phyloP scores from a whole-genome alignment of 2,329 filamentous ascomycete species.

The Penicillium digitatum region DNA sequence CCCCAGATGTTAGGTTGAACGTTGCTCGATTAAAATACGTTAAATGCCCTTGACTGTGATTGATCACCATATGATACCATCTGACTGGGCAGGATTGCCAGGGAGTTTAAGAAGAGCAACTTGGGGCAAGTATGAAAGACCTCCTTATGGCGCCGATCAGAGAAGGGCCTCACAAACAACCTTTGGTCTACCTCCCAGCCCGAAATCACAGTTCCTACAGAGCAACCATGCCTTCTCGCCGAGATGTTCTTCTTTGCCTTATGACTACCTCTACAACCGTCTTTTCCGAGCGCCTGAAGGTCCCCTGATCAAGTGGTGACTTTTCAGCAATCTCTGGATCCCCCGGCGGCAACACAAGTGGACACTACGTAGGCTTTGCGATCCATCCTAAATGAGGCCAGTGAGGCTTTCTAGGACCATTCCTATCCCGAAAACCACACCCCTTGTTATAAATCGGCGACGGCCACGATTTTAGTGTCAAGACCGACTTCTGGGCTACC shows the following conservation, averaged over 20 bases:
- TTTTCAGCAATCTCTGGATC: slow-evolving; percentile 15
- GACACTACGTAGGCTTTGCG: slow-evolving; percentile 12
- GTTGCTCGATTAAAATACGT: no score
- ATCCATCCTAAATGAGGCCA: slow-evolving; percentile 13
- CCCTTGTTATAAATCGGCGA: slow-evolving; percentile 14
- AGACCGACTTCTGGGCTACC: slow-evolving; percentile 14
- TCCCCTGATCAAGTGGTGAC: slow-evolving; percentile 12
- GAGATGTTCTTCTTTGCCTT: slow-evolving; percentile 7
- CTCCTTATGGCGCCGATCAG: not conserved
- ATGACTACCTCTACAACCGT: slow-evolving; percentile 9
- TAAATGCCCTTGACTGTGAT: no score
- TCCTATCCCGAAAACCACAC: slow-evolving; percentile 10
- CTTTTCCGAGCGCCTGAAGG: slow-evolving; percentile 14
- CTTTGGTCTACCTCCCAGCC: not conserved
- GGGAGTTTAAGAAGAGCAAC: no score
- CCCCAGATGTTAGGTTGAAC: no score
- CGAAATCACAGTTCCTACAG: not conserved
- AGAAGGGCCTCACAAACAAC: not conserved
- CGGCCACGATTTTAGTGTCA: slow-evolving; percentile 16
- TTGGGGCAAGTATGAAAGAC: not conserved
- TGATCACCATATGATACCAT: no score
- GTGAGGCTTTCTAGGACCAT: slow-evolving; percentile 14
- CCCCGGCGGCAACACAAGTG: slow-evolving; percentile 11
- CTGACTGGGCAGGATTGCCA: no score
- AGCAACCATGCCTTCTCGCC: slow-evolving; percentile 8